Conservation (phyloP, 2,329 filamentous ascomycete genomes). For the Colletotrichum cordylinicola region DNA sequence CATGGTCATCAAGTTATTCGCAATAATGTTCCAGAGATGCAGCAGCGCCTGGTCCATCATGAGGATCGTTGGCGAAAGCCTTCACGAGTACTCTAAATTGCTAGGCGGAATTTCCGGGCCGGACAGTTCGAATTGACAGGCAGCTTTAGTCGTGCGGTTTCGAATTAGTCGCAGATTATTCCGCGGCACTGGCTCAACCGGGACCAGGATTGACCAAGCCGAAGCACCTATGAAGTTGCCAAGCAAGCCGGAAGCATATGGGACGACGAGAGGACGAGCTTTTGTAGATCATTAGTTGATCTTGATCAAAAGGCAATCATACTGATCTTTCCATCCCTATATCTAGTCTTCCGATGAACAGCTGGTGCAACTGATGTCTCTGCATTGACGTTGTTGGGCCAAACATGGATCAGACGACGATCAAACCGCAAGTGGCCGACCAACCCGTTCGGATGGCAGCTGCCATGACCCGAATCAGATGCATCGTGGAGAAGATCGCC, state of each 20-base stretch:
- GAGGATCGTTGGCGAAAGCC: neutral
- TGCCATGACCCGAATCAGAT: neutral
- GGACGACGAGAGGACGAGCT: neutral
- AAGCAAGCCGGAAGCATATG: neutral
- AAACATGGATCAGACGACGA: slow-evolving; percentile 20
- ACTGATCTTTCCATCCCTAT: neutral
- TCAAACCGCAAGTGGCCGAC: slow-evolving; percentile 7
- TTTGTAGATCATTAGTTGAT: neutral
- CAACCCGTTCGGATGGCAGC: slow-evolving; percentile 18
- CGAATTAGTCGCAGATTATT: neutral
- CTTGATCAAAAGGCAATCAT: neutral
- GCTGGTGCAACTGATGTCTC: neutral
- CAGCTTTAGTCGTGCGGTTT: neutral
- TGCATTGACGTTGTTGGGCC: neutral
- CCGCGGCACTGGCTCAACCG: neutral
- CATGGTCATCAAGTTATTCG: neutral
- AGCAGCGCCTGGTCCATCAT: neutral
- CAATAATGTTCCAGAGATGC: neutral
- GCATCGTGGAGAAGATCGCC: neutral
- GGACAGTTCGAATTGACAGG: neutral
- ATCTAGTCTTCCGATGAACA: neutral
- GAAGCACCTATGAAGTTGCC: neutral
- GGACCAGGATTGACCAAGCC: neutral
- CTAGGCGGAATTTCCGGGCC: neutral
- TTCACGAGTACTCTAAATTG: neutral